Base-by-base conservation (phyloP, 495 filamentous ascomycete species). In the Cudoniella acicularis region DNA sequence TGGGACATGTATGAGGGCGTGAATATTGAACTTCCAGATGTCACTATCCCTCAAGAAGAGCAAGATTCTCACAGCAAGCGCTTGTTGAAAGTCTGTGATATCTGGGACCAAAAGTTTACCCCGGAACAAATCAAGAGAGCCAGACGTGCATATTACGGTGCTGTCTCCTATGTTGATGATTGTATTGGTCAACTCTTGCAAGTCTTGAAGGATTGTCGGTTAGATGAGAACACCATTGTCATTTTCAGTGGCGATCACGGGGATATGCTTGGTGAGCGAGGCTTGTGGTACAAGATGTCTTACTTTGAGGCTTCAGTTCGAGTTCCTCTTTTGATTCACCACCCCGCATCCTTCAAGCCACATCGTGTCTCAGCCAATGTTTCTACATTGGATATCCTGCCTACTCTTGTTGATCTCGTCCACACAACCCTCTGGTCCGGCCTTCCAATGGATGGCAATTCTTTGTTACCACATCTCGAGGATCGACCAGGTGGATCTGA, bases 271-370 rank as follows among this genome's bases (percentile, higher is more conserved):
- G 91, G 91, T 36, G 91, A 96, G 73, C 82, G 91, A 22, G 88
- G 88, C 0, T 72, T 96, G 40, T 96, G 91, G 91, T 96, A 96
- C 77, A 96, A 96, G 77, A 96, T 96, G 91, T 86, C 78, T 60
- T 96, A 90, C 78, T 93, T 88, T 65, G 91, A 96, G 76, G 83
- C 83, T 25, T 92, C 88, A 6, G 87, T 87, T 25, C 87, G 91
- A 8, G 90, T 96, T 6, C 91, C 91, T 2, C 81, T 96, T 57
- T 74, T 96, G 54, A 75, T 94, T 59, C 84, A 86, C 57, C 79
- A 89, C 54, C 91, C 91, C 4, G 74, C 82, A 57, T 73, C 69
- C 24, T 92, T 91, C 67, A 61, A 72, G 1, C 81, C 90, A n/a
- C 86, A 80, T 66, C 81, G 82, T 16, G 83, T 96, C 23, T 72